Conservation (phyloP, 75 land plant species). For the Picea sitchensis region DNA sequence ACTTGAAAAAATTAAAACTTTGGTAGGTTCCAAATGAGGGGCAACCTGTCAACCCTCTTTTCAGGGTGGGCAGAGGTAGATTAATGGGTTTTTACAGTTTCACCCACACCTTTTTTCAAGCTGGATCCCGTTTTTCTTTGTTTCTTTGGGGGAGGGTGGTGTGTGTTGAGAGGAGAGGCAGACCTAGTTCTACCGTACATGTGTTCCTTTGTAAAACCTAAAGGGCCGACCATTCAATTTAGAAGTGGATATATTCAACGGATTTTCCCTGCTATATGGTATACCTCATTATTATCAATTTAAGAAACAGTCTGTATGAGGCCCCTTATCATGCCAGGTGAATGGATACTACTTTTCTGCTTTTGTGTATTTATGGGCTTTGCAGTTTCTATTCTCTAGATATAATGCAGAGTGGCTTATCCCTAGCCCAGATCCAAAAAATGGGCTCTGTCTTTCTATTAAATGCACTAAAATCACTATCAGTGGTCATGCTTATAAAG, state of each 20-base stretch:
- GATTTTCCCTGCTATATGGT: neutral
- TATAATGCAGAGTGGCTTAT: neutral
- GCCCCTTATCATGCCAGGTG: neutral
- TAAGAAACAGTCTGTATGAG: neutral
- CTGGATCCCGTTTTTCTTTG: too few species aligned
- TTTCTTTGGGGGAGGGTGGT: too few species aligned
- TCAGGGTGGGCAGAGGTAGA: too few species aligned
- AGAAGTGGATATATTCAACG: neutral
- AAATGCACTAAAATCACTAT: neutral
- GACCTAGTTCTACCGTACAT: neutral
- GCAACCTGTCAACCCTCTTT: neutral
- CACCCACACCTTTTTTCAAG: too few species aligned
- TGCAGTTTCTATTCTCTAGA: neutral
- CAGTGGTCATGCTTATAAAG: conserved; percentile 3
- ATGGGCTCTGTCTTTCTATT: neutral
- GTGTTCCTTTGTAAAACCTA: neutral
- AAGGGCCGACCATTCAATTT: neutral
- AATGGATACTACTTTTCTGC: neutral
- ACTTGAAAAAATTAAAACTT: neutral
- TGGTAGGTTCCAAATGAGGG: neutral
- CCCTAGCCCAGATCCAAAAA: neutral
- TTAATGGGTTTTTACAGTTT: too few species aligned
- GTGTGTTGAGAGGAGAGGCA: neutral
- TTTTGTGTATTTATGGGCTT: neutral
- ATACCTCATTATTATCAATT: neutral